These are phyloP conservation scores for Obba rivulosa DNA, from an alignment of 768 basidiomycete genomes.

Conservation along the genomic window DNA sequence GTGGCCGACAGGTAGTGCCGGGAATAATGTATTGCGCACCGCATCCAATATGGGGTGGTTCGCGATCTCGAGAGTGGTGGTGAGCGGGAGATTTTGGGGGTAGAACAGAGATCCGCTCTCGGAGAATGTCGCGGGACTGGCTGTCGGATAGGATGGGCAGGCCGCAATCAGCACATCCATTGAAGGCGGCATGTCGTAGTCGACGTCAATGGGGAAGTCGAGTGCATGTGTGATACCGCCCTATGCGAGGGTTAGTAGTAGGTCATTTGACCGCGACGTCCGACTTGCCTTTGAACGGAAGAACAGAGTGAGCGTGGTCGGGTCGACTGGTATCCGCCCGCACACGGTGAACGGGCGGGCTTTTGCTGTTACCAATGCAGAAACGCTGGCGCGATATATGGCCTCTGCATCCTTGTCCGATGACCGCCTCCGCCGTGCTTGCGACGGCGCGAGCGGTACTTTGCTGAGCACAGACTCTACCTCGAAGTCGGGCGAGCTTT, in stretches of 20 bases:
- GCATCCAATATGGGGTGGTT: conserved; percentile 82
- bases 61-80: conserved; percentile 71
- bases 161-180: conserved; percentile 74
- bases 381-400: conserved; percentile 49
- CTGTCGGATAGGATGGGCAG: conserved; percentile 35
- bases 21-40: conserved; percentile 67
- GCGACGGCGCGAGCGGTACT: conserved; percentile 10
- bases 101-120: conserved; percentile 68
- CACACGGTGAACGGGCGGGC: conserved; percentile 57
- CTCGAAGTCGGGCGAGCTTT: conserved; percentile 54
- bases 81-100: conserved; percentile 67
- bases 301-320: conserved; percentile 63
- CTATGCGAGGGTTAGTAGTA: conserved; percentile 28
- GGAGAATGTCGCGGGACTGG: conserved; percentile 15
- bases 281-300: conserved; percentile 70
- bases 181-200: conserved; percentile 68
- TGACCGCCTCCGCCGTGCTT: conserved; percentile 19
- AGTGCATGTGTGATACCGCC: conserved; percentile 75
- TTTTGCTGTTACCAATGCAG: conserved; percentile 52
- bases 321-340: conserved; percentile 68
- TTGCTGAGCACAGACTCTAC: conserved; percentile 40
- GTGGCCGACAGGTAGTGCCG: conserved; percentile 59
- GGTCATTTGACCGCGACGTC: background rate
- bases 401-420: conserved; percentile 48
- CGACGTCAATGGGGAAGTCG: conserved; percentile 77